phyloP scores from a whole-genome alignment of 108 stramenopile species.

The Licmophora abbreviata region DNA sequence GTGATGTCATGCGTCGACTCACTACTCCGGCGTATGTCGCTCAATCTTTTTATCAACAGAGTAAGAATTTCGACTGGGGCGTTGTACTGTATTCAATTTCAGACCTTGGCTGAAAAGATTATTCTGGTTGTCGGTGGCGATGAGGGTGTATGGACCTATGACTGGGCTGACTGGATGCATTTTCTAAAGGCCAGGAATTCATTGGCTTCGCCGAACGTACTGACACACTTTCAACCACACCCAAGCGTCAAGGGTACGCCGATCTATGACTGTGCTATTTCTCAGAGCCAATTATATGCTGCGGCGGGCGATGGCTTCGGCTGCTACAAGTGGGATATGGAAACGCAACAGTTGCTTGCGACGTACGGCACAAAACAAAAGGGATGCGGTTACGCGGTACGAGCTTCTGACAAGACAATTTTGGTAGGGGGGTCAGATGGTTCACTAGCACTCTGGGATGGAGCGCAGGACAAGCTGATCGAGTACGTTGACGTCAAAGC shows the following conservation, averaged over 20 bases:
- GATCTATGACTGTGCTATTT: too few species aligned
- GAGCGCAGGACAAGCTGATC: constrained; percentile 26
- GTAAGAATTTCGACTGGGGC: neutral
- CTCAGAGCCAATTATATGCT: too few species aligned
- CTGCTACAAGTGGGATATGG: constrained; percentile 51
- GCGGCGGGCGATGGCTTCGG: constrained; percentile 47
- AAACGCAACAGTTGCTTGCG: constrained; percentile 22
- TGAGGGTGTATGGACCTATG: neutral
- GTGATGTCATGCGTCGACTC: too few species aligned
- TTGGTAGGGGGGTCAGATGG: constrained; percentile 49
- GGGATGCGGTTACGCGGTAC: constrained; percentile 1
- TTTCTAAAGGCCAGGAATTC: too few species aligned
- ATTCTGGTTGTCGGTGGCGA: neutral
- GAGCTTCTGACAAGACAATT: constrained; percentile 3
- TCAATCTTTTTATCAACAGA: too few species aligned
- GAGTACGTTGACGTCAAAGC: constrained; percentile 28
- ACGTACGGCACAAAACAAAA: constrained; percentile 8
- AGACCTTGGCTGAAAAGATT: neutral
- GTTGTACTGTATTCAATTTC: neutral
- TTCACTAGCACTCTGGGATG: constrained; percentile 36
- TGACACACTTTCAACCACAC: too few species aligned
- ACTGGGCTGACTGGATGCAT: neutral
- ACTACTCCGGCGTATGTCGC: too few species aligned
- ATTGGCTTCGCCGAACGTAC: too few species aligned
- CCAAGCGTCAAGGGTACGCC: too few species aligned